phyloP scores from a whole-genome alignment of 2,329 filamentous ascomycete genomes.

The Amylocarpus encephaloides region DNA sequence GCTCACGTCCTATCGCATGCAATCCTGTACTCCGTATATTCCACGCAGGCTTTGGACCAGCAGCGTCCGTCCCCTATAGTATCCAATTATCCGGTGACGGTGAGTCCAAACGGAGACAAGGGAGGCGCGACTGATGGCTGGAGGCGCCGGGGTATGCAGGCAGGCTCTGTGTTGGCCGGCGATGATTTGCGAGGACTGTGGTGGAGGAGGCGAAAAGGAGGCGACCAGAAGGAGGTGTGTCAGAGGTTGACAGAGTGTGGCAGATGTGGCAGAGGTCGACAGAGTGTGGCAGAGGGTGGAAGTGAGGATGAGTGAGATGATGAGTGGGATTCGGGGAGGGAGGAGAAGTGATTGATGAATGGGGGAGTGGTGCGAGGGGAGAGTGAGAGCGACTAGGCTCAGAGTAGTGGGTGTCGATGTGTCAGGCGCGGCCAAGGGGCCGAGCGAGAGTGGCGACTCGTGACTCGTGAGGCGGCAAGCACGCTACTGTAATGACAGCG shows the following conservation, averaged over 20 bases:
- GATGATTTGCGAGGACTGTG: constrained; percentile 7
- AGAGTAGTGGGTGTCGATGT: background rate
- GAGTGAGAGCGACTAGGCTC: background rate
- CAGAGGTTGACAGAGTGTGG: constrained; percentile 5
- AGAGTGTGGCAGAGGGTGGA: background rate
- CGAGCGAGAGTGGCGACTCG: background rate
- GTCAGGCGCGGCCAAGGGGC: background rate
- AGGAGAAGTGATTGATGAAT: background rate
- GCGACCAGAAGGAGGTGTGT: constrained; percentile 2
- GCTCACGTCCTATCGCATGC: constrained; percentile 6
- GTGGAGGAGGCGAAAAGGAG: constrained; percentile 3
- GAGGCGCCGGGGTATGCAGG: constrained; percentile 10
- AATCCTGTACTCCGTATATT: background rate
- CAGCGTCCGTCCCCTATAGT: background rate
- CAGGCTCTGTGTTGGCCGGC: constrained; percentile 9
- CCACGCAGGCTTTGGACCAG: background rate
- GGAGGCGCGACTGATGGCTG: constrained; percentile 17
- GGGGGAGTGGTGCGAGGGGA: background rate
- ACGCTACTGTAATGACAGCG: background rate
- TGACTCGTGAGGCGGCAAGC: background rate
- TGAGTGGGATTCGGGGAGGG: background rate
- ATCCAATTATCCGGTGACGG: constrained; percentile 23
- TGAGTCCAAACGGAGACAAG: constrained; percentile 17
- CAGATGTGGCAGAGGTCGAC: background rate
- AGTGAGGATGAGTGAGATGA: background rate